Conservation (phyloP, 192 early-diverging fungal genomes). For the Coemansia sp. region DNA sequence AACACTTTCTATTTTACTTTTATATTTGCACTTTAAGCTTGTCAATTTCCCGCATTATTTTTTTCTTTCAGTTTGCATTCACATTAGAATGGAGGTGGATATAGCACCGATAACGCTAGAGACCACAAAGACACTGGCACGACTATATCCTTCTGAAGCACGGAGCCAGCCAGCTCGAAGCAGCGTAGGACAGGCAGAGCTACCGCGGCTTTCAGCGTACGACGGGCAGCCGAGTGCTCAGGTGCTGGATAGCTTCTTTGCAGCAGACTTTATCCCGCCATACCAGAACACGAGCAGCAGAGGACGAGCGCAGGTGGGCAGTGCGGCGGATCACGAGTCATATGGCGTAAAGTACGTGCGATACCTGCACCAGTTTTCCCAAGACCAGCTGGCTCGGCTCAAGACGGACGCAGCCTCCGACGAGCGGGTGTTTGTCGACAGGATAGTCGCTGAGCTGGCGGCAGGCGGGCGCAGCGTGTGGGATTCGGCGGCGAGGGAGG, state of each 20-base stretch:
- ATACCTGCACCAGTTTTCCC: constrained; percentile 27
- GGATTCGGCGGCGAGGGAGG: constrained; percentile 25
- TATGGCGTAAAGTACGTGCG: constrained; percentile 44
- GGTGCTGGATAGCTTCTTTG: constrained; percentile 46
- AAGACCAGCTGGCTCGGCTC: constrained; percentile 12
- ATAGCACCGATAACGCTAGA: constrained; percentile 51
- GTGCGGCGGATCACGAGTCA: constrained; percentile 25
- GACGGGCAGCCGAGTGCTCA: not conserved
- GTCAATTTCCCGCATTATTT: not conserved
- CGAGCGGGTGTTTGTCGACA: not conserved
- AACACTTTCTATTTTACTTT: not conserved
- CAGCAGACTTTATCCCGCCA: constrained; percentile 53
- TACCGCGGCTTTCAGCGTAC: not conserved
- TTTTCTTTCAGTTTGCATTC: not conserved
- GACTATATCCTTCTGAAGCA: constrained; percentile 28
- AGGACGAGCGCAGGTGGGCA: not conserved
- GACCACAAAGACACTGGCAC: constrained; percentile 37
- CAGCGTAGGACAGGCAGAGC: not conserved
- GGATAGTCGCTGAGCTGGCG: constrained; percentile 3
- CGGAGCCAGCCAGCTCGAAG: not conserved
- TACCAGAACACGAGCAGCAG: constrained; percentile 3
- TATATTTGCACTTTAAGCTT: no score
- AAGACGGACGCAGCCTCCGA: not conserved
- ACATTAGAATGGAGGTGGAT: constrained; percentile 41
- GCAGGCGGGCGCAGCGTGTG: constrained; percentile 5